Evolutionary conservation across 2,329 filamentous ascomycete genomes (phyloP), one percentile per base, ranked within the genome.

Genomic region (Ascochyta koolunga): DNA sequence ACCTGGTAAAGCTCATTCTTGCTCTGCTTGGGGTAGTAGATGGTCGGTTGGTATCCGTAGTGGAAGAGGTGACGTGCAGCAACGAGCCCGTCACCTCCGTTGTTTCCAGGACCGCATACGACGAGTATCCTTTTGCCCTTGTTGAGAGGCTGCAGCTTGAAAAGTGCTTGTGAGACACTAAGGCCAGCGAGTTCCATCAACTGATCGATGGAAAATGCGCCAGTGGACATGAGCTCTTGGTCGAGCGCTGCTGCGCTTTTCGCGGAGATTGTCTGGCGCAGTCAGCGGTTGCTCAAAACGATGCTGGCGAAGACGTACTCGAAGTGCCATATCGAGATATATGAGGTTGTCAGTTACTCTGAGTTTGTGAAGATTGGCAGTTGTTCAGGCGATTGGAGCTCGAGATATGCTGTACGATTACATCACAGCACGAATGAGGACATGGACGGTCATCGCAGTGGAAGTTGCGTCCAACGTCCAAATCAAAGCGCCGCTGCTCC

Each of bases 181-280:
- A 99, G 82, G 0, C 95, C 95, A 37, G 95, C 95, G 7, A 99
- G 80, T 73, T 98, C 95, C 95, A 99, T 98, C 42, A 99, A 81
- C 76, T 99, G 95, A 71, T 98, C 95, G 50, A 99, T 84, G 10
- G 91, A 96, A 77, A 96, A 99, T 8, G 90, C 92, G 33, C 86
- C 85, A 0, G 87, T 86, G 70, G 86, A 90, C 93, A 99, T 98
- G 58, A 99, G 87, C 72, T 99, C 93, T 75, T 90, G 88, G 73
- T 99, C 95, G 16, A 99, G 84, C 41, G 91, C 89, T 0, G 90
- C 89, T 0, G 95, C 95, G 60, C 91, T 90, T 77, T 95, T 92
- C 36, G 93, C 88, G 9, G 88, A 89, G 22, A 99, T 83, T 22
- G 92, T 96, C 91, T 96, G 49, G 47, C 41, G 10, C 13, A n/a